Conservation (phyloP, 208 protist genomes). For the Leishmania martiniquensis region DNA sequence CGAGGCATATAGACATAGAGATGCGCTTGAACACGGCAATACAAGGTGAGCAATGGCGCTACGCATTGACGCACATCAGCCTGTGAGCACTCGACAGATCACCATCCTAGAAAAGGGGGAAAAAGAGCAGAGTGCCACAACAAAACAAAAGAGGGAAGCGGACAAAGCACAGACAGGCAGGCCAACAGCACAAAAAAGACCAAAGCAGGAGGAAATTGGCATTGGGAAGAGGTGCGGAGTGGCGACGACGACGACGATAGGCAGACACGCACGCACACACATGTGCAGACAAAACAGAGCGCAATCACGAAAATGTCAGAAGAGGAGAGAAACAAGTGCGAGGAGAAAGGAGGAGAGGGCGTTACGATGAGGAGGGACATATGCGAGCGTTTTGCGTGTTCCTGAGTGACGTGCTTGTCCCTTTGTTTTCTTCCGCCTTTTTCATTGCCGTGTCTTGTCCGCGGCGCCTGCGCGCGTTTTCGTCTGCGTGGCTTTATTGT, state of each 20-base stretch:
- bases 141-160: constrained; percentile 19
- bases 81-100: not conserved
- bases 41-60: not conserved
- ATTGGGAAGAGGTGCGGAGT: not conserved
- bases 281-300: not conserved
- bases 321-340: not conserved
- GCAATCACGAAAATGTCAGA: not conserved
- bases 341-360: not conserved
- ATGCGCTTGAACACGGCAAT: constrained; percentile 11
- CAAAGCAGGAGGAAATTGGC: not conserved
- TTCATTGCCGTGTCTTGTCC: not conserved
- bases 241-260: not conserved
- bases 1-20: not conserved
- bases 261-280: not conserved
- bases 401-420: not conserved
- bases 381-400: not conserved
- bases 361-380: not conserved
- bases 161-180: constrained; percentile 6
- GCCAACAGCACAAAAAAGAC: not conserved
- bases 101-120: not conserved
- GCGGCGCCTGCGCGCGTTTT: not conserved
- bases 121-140: constrained; percentile 7
- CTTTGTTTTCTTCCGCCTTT: constrained; percentile 2
- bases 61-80: not conserved
- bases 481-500: constrained; percentile 2